These are phyloP conservation scores for Chloridella minuta DNA, from an alignment of 352 stramenopile species.

Conservation along the genomic window DNA sequence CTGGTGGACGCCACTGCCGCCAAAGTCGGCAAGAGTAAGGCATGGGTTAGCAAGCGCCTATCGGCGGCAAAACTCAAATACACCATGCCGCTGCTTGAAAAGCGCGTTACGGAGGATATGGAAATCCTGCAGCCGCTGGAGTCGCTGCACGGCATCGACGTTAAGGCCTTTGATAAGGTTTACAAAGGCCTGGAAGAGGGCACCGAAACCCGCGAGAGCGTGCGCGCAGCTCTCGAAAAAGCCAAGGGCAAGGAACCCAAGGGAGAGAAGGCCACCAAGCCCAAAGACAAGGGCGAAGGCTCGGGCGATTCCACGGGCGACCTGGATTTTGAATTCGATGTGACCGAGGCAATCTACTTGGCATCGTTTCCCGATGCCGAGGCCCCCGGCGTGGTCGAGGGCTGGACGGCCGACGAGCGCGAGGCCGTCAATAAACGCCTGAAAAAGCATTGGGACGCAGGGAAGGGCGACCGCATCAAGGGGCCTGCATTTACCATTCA, in stretches of 20 bases:
- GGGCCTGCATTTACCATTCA: neutral
- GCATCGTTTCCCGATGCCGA: neutral
- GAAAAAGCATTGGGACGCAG: neutral
- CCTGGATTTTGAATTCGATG: neutral
- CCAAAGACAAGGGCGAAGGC: neutral
- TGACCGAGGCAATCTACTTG: neutral
- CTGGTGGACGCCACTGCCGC: neutral
- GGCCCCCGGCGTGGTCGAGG: neutral
- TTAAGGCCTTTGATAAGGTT: neutral
- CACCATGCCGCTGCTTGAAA: neutral
- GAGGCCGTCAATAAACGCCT: neutral
- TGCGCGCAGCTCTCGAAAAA: neutral
- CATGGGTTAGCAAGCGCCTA: neutral
- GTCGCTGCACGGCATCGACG: neutral
- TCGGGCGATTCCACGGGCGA: neutral
- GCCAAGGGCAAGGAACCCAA: neutral
- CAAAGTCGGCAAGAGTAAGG: neutral
- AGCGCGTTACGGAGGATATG: neutral
- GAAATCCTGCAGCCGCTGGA: neutral
- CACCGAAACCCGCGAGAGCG: neutral
- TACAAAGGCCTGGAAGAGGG: neutral
- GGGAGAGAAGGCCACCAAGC: neutral
- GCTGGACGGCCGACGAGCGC: neutral
- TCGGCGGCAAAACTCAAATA: neutral
- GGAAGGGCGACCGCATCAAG: neutral